A percentile compares a stretch with the other conserved stretches of the same genome.
Conservation (phyloP, 495 filamentous ascomycete species). For the Aspergillus heteromorphus region DNA sequence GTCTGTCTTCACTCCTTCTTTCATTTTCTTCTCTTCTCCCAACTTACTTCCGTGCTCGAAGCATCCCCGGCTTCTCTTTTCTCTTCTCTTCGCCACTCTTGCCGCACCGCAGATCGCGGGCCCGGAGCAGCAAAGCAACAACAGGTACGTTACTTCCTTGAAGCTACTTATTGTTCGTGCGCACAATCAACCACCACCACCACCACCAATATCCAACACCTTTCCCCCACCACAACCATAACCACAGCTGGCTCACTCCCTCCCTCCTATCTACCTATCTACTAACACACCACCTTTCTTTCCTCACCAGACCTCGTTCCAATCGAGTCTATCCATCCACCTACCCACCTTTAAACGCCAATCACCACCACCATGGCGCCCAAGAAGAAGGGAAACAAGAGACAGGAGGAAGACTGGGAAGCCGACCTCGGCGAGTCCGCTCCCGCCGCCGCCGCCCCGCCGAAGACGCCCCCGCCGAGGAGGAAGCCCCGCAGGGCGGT, state of each 20-base stretch:
- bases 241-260: neutral
- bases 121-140: slow-evolving; percentile 7
- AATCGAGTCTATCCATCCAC: neutral
- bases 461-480: slow-evolving; percentile 42
- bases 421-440: slow-evolving; percentile 81
- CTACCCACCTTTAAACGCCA: too few relatives aligned
- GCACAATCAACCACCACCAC: slow-evolving; percentile 7
- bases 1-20: neutral
- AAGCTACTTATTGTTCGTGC: slow-evolving; percentile 12
- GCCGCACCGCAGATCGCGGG: slow-evolving; percentile 8
- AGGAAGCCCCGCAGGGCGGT: slow-evolving; percentile 50
- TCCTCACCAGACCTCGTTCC: neutral
- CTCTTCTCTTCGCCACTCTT: slow-evolving; percentile 6
- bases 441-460: slow-evolving; percentile 40
- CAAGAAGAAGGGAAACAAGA: slow-evolving; percentile 91
- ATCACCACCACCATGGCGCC: slow-evolving; percentile 60
- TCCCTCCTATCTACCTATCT: neutral
- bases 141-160: slow-evolving; percentile 6
- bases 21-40: neutral
- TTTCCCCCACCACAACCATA: neutral
- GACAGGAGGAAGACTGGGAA: slow-evolving; percentile 91
- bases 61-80: too few relatives aligned
- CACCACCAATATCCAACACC: neutral
- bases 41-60: too few relatives aligned
- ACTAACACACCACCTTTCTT: neutral